phyloP scores from a whole-genome alignment of 225 moss, liverwort and hornwort species.

The Marchantia polymorpha region DNA sequence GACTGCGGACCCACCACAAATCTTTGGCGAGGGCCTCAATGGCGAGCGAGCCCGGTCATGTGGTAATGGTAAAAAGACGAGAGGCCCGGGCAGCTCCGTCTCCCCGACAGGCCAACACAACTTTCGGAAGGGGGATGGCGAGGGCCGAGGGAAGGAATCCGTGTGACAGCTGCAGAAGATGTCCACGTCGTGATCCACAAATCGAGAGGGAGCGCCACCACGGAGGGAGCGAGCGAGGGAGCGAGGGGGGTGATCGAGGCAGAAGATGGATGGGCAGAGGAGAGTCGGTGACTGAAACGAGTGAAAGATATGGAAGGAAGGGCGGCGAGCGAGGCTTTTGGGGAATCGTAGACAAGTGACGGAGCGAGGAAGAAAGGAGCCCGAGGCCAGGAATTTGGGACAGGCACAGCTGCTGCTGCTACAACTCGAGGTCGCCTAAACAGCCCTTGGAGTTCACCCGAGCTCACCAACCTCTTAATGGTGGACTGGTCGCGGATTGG shows the following conservation, averaged over 20 bases:
- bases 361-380: background rate
- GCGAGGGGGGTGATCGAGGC: background rate
- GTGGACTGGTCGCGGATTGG: background rate
- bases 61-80: background rate
- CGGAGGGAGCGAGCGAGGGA: background rate
- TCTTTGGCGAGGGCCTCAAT: background rate
- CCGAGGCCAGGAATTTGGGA: background rate
- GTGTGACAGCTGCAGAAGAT: background rate
- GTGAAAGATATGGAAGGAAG: background rate
- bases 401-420: too few species aligned
- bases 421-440: too few species aligned
- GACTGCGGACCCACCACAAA: background rate
- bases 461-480: background rate
- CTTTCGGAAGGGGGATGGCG: background rate
- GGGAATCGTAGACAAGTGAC: too few species aligned
- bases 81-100: background rate
- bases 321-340: too few species aligned
- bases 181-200: background rate
- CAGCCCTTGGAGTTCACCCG: too few species aligned
- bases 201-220: background rate
- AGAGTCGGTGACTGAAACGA: background rate
- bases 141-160: background rate
- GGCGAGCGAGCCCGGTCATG: background rate
- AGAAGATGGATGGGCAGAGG: background rate
- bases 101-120: background rate